Conservation (phyloP, 345 rosid genomes). For the Toxicodendron radicans region DNA sequence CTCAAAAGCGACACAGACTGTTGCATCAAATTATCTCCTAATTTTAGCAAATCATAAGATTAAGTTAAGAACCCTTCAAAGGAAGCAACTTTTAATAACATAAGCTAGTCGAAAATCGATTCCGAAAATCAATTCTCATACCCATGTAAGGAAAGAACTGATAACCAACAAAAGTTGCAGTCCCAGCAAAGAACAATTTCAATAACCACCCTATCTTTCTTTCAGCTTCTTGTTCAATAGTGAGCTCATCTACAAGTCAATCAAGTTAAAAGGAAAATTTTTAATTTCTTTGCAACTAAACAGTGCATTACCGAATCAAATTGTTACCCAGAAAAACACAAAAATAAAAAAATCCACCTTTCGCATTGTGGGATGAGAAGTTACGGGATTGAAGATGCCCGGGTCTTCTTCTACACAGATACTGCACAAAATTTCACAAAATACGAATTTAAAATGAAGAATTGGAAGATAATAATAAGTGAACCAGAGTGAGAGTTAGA, state of each 20-base stretch:
- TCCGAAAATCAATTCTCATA: conserved; percentile 26
- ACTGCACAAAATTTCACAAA: conserved; percentile 18
- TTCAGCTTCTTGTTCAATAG: conserved; percentile 82
- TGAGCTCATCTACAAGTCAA: conserved; percentile 51
- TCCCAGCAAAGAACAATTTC: conserved; percentile 76
- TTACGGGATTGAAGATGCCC: conserved; percentile 32
- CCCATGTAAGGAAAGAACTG: conserved; percentile 91
- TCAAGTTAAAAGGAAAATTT: neutral
- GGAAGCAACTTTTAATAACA: conserved; percentile 13
- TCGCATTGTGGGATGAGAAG: conserved; percentile 33
- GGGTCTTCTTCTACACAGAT: conserved; percentile 34
- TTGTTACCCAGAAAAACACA: neutral
- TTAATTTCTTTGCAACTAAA: conserved; percentile 2
- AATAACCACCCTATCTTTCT: conserved; percentile 85
- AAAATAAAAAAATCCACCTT: conserved; percentile 28
- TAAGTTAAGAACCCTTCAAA: conserved; percentile 5
- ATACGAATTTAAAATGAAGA: neutral
- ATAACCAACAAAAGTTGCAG: conserved; percentile 65
- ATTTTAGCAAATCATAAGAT: conserved; percentile 12
- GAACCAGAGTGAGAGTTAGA: neutral
- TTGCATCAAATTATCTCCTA: conserved; percentile 84
- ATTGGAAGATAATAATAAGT: neutral
- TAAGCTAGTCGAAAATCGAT: neutral
- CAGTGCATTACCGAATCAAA: conserved; percentile 2
- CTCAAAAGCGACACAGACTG: conserved; percentile 87